Conservation (phyloP, 257 asterid species). For the Leonotis leonurus region DNA sequence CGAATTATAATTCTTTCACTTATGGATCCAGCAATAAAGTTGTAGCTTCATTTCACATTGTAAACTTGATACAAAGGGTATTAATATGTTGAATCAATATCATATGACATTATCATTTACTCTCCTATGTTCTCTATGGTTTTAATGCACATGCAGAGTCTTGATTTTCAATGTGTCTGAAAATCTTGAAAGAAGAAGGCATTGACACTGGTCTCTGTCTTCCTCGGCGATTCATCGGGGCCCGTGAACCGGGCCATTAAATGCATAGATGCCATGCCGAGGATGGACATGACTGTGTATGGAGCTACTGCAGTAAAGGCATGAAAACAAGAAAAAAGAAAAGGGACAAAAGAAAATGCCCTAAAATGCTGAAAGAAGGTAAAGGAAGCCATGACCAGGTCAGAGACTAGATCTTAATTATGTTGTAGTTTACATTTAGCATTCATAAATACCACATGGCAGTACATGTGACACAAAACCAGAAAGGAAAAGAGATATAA, state of each 20-base stretch:
- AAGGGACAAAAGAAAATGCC: too few species aligned
- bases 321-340: too few species aligned
- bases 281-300: conserved; percentile 20
- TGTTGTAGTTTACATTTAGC: conserved; percentile 12
- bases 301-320: conserved; percentile 13
- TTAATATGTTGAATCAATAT: too few species aligned
- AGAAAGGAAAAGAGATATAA: too few species aligned
- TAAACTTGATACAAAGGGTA: not conserved
- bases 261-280: conserved; percentile 4
- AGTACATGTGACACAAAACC: conserved; percentile 24
- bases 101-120: not conserved
- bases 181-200: not conserved
- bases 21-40: conserved; percentile 10
- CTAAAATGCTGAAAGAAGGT: not conserved
- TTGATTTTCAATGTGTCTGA: not conserved
- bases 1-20: conserved; percentile 20
- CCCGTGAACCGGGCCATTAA: not conserved
- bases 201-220: not conserved
- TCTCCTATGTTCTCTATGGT: not conserved
- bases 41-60: not conserved
- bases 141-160: not conserved
- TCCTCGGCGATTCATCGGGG: not conserved
- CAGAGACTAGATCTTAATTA: conserved; percentile 18
- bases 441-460: conserved; percentile 25
- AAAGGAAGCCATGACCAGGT: conserved; percentile 17